Conservation (phyloP, 768 basidiomycete species). For the Dacryopinax spathularia region DNA sequence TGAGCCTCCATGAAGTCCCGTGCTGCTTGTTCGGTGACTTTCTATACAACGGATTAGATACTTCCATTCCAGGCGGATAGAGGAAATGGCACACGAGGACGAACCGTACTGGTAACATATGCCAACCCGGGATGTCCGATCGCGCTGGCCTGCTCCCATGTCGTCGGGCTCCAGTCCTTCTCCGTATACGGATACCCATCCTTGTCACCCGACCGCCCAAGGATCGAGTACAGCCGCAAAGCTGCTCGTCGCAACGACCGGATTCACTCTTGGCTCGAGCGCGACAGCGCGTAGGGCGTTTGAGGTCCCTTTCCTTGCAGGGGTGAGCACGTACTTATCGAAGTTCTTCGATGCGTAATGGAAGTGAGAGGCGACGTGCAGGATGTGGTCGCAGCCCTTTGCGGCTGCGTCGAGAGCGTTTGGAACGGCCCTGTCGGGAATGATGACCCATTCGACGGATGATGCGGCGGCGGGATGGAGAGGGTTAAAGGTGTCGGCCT, state of each 20-base stretch:
- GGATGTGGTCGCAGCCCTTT: neutral
- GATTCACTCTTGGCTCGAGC: constrained; percentile 14
- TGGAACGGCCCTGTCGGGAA: constrained; percentile 2
- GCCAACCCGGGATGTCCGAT: neutral
- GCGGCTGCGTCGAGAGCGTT: constrained; percentile 6
- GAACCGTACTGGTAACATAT: too few species aligned
- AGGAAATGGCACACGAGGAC: too few species aligned
- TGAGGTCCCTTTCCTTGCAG: constrained; percentile 15
- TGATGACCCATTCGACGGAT: constrained; percentile 1
- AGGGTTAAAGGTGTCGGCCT: neutral
- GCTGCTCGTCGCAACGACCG: constrained; percentile 18
- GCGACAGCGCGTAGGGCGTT: constrained; percentile 12
- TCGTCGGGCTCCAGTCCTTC: constrained; percentile 14
- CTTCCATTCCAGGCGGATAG: too few species aligned
- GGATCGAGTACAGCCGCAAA: constrained; percentile 14
- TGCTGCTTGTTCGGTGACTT: too few species aligned
- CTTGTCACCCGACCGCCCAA: neutral
- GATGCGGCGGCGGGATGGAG: neutral
- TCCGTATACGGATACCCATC: constrained; percentile 13
- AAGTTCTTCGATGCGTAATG: neutral
- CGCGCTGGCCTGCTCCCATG: constrained; percentile 11
- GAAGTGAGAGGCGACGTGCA: neutral
- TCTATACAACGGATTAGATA: too few species aligned
- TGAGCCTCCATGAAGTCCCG: too few species aligned
- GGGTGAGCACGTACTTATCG: constrained; percentile 10